A percentile compares a stretch with the other conserved stretches of the same genome.
Conservation (phyloP, 1,284 basidiomycete genomes). For the Moesziomyces sp. region DNA sequence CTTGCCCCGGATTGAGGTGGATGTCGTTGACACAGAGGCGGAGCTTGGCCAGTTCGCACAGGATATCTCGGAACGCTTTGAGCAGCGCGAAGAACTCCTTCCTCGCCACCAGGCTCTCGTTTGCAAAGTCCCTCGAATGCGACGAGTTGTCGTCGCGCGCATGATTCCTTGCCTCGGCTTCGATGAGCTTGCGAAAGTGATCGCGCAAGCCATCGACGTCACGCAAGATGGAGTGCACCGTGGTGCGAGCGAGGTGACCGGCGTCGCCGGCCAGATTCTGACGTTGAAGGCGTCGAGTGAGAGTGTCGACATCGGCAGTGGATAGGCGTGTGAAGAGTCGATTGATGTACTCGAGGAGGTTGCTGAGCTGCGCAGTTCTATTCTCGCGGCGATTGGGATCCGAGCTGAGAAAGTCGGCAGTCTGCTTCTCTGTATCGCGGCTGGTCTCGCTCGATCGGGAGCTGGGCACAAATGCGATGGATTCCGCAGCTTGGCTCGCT, state of each 20-base stretch:
- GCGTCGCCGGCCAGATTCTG: constrained; percentile 89
- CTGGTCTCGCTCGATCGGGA: constrained; percentile 47
- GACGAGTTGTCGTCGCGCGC: constrained; percentile 59
- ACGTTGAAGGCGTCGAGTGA: constrained; percentile 88
- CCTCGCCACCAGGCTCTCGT: constrained; percentile 74
- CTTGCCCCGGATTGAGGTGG: constrained; percentile 84
- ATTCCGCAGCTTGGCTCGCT: constrained; percentile 37
- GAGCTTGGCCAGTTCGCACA: constrained; percentile 83
- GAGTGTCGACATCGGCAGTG: constrained; percentile 85
- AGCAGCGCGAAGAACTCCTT: constrained; percentile 86
- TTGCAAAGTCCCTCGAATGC: constrained; percentile 66
- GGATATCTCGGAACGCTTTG: constrained; percentile 85
- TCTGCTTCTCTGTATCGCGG: constrained; percentile 33
- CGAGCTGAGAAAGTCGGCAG: constrained; percentile 27
- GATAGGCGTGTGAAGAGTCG: constrained; percentile 77
- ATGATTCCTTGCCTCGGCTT: constrained; percentile 69
- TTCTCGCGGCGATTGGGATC: constrained; percentile 45
- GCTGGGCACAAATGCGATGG: constrained; percentile 30
- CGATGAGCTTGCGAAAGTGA: constrained; percentile 76
- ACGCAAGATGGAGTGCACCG: constrained; percentile 78
- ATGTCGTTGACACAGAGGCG: constrained; percentile 88
- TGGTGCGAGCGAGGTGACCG: constrained; percentile 84
- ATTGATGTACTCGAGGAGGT: constrained; percentile 78
- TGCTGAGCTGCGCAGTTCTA: constrained; percentile 70
- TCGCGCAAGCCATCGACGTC: constrained; percentile 79